These are phyloP conservation scores for Vicia villosa DNA, from an alignment of 306 rosid genomes.

Conservation along the genomic window DNA sequence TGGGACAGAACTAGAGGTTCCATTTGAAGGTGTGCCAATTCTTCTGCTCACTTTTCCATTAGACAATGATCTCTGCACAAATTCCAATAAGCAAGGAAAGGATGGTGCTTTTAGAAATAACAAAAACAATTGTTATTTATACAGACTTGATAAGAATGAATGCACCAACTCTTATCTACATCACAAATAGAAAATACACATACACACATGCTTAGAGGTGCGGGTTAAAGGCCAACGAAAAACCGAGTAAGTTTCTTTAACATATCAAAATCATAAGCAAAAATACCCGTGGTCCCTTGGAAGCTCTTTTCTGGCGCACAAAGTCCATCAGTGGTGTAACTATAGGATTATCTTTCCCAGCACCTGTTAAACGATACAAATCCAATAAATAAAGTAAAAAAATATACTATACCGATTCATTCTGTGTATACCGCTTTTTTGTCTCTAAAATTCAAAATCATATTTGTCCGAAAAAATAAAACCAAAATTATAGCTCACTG, in stretches of 20 bases:
- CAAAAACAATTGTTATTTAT: not conserved
- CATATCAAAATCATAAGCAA: slow-evolving; percentile 11
- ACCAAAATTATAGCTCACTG: not conserved
- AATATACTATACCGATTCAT: not conserved
- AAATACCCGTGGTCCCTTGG: slow-evolving; percentile 72
- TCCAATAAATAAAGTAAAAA: not conserved
- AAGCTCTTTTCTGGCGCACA: slow-evolving; percentile 79
- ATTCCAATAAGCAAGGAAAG: slow-evolving; percentile 21
- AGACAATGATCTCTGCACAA: slow-evolving; percentile 50
- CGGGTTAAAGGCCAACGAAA: not conserved
- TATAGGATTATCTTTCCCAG: slow-evolving; percentile 59
- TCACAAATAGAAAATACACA: not conserved
- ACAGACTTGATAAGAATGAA: slow-evolving; percentile 19
- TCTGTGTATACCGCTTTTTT: not conserved
- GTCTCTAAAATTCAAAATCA: not conserved
- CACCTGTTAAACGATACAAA: slow-evolving; percentile 45
- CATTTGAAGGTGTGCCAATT: slow-evolving; percentile 45
- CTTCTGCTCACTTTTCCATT: slow-evolving; percentile 67
- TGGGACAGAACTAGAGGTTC: slow-evolving; percentile 47
- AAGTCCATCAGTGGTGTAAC: slow-evolving; percentile 84
- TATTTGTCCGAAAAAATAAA: not conserved
- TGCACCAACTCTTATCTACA: not conserved
- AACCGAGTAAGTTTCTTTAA: slow-evolving; percentile 9
- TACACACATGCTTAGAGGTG: not conserved
- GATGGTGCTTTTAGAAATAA: slow-evolving; percentile 1